phyloP scores from a whole-genome alignment of 2,329 filamentous ascomycete genomes.

The Sphaerostilbella broomeana region DNA sequence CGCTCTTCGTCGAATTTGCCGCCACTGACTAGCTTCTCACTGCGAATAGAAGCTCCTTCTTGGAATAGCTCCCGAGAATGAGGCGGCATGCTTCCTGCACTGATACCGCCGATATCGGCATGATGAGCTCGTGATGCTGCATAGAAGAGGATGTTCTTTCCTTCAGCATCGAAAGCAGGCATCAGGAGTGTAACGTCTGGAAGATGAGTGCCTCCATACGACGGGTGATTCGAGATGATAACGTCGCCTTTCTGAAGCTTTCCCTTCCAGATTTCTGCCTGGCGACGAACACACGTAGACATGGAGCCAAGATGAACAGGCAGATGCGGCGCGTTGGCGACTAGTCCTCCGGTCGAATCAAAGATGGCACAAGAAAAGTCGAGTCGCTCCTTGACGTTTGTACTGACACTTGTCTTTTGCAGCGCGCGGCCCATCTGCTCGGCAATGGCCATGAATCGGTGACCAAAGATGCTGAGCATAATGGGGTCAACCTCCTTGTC shows the following conservation, averaged over 20 bases:
- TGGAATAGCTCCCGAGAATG: constrained; percentile 59
- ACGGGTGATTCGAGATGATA: constrained; percentile 76
- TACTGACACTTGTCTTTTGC: constrained; percentile 74
- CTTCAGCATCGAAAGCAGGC: constrained; percentile 60
- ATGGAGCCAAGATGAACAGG: constrained; percentile 77
- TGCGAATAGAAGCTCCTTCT: constrained; percentile 57
- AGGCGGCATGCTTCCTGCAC: constrained; percentile 75
- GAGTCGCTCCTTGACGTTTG: constrained; percentile 75
- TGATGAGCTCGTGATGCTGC: constrained; percentile 75
- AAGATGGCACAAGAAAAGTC: constrained; percentile 81
- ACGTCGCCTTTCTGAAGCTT: constrained; percentile 74
- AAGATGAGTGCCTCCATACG: constrained; percentile 75
- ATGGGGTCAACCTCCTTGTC: constrained; percentile 60
- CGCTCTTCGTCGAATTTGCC: constrained; percentile 73
- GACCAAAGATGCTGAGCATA: constrained; percentile 71
- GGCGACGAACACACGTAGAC: constrained; percentile 72
- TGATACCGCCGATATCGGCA: constrained; percentile 77
- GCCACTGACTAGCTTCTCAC: constrained; percentile 65
- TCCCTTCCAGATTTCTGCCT: constrained; percentile 72
- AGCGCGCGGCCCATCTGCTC: constrained; percentile 77
- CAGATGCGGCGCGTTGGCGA: constrained; percentile 73
- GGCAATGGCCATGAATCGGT: constrained; percentile 80
- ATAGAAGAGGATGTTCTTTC: constrained; percentile 71
- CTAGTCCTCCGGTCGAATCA: constrained; percentile 65
- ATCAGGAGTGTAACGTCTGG: constrained; percentile 78